phyloP scores from a whole-genome alignment of 768 basidiomycete species.

The Tulasnella sp. region DNA sequence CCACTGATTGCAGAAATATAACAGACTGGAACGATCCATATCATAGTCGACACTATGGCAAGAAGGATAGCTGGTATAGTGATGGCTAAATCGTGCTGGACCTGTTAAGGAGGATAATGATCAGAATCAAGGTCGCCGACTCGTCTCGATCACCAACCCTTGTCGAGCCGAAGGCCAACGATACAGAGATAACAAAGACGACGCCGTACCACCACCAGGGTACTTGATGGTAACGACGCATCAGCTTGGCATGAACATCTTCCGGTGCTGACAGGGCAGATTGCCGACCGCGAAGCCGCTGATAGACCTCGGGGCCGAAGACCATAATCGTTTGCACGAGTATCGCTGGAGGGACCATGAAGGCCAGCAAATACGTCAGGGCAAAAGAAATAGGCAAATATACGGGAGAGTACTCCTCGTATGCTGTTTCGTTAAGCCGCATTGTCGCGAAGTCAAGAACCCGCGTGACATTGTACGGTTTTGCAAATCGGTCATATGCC shows the following conservation, averaged over 20 bases:
- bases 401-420: constrained; percentile 46
- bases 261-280: constrained; percentile 36
- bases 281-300: not conserved
- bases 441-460: constrained; percentile 38
- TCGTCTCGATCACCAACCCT: constrained; percentile 35
- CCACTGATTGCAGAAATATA: constrained; percentile 47
- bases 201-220: constrained; percentile 45
- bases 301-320: constrained; percentile 41
- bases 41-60: constrained; percentile 39
- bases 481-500: constrained; percentile 45
- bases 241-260: constrained; percentile 48
- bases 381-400: constrained; percentile 45
- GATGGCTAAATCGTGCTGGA: constrained; percentile 53
- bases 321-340: constrained; percentile 46
- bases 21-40: constrained; percentile 46
- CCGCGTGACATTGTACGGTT: constrained; percentile 42
- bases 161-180: constrained; percentile 40
- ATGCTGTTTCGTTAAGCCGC: constrained; percentile 43
- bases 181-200: constrained; percentile 41
- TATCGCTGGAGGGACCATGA: constrained; percentile 43
- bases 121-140: too few relatives aligned
- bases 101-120: constrained; percentile 30
- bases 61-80: constrained; percentile 43
- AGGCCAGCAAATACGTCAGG: constrained; percentile 44
- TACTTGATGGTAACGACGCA: constrained; percentile 46